phyloP scores from a whole-genome alignment of 1,284 basidiomycete genomes.

The Tetrapyrgos nigripes region DNA sequence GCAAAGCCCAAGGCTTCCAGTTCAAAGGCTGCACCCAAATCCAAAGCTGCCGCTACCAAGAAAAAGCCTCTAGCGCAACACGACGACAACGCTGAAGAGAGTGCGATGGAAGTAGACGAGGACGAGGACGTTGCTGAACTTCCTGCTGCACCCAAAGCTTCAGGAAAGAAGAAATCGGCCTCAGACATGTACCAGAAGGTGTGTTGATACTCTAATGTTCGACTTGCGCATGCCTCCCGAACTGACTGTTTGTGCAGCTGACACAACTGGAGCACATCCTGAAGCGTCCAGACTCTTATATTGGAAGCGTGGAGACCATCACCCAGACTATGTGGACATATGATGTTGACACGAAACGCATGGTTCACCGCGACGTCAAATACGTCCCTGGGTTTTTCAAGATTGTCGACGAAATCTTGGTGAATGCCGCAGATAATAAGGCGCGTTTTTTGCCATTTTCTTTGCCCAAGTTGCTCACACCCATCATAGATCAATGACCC shows the following conservation, averaged over 20 bases:
- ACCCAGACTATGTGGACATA: conserved; percentile 92
- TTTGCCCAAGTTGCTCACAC: background rate
- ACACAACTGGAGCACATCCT: conserved; percentile 97
- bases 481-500: conserved; percentile 81
- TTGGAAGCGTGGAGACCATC: conserved; percentile 90
- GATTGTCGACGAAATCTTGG: conserved; percentile 99
- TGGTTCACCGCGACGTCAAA: conserved; percentile 84
- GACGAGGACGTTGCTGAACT: conserved; percentile 49
- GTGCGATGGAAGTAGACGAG: conserved; percentile 45
- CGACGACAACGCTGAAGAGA: conserved; percentile 61
- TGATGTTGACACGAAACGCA: conserved; percentile 80
- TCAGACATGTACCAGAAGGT: conserved; percentile 96
- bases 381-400: conserved; percentile 99
- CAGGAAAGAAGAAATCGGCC: conserved; percentile 80
- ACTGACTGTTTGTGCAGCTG: conserved; percentile 59
- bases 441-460: conserved; percentile 45
- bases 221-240: background rate
- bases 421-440: conserved; percentile 99
- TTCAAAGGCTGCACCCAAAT: conserved; percentile 46
- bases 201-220: conserved; percentile 22
- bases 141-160: conserved; percentile 31
- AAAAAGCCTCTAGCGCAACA: conserved; percentile 75
- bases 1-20: conserved; percentile 40
- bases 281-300: conserved; percentile 97
- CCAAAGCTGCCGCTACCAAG: conserved; percentile 55